A percentile compares a stretch with the other conserved stretches of the same genome.
Conservation (phyloP, 345 rosid genomes). For the Gossypium australe region DNA sequence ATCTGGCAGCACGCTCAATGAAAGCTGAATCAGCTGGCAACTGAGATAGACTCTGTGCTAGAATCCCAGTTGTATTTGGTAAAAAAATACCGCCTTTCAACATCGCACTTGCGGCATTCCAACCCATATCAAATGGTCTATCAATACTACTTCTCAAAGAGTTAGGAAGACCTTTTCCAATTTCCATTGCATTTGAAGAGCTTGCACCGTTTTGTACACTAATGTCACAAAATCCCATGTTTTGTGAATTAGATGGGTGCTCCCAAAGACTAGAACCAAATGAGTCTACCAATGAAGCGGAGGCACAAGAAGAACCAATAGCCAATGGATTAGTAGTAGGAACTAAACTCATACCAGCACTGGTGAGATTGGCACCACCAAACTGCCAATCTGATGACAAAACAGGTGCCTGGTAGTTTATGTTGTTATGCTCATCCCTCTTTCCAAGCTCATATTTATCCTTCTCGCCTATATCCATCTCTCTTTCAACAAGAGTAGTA, state of each 20-base stretch:
- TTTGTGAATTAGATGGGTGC: conserved; percentile 47
- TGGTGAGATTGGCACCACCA: conserved; percentile 40
- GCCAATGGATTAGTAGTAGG: conserved; percentile 44
- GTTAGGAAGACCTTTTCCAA: conserved; percentile 34
- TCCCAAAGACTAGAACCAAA: conserved; percentile 64
- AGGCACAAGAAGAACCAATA: conserved; percentile 53
- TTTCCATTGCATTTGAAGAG: conserved; percentile 31
- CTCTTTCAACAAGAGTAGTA: conserved; percentile 19
- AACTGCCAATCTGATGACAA: conserved; percentile 59
- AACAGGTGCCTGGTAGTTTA: conserved; percentile 40
- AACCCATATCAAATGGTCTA: conserved; percentile 59
- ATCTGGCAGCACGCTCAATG: conserved; percentile 92
- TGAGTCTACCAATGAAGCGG: conserved; percentile 66
- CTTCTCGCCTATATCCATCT: conserved; percentile 62
- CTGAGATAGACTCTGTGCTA: conserved; percentile 69
- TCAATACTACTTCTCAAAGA: conserved; percentile 45
- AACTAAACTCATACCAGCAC: conserved; percentile 45
- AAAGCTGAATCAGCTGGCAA: conserved; percentile 89
- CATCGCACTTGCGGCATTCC: conserved; percentile 61
- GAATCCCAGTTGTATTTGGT: conserved; percentile 46
- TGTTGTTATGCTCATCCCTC: conserved; percentile 38
- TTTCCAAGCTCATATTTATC: conserved; percentile 51
- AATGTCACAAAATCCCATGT: conserved; percentile 58
- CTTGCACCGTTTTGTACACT: conserved; percentile 37
- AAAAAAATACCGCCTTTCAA: conserved; percentile 54